Evolutionary conservation across 495 filamentous ascomycete species (phyloP).

Genomic region (Friedmanniomyces simplex): DNA sequence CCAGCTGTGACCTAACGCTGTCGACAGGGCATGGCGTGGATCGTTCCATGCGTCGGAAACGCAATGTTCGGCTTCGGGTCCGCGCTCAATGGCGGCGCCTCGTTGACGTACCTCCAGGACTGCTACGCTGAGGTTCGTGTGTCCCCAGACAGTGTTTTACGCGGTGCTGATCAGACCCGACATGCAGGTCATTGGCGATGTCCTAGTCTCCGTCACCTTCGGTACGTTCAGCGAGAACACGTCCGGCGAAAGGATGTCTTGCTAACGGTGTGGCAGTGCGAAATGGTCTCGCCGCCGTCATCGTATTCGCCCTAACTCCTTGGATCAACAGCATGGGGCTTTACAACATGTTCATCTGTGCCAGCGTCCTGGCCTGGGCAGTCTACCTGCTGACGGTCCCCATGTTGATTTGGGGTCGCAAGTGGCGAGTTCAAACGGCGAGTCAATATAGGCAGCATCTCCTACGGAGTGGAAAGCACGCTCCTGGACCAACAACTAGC

Average conservation of each 20-base stretch:
- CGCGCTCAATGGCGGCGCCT: not conserved
- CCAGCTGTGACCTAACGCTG: too few relatives aligned
- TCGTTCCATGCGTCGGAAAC: slow-evolving; percentile 6
- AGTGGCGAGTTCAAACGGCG: not conserved
- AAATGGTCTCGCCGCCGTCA: slow-evolving; percentile 4
- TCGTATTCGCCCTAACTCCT: slow-evolving; percentile 2
- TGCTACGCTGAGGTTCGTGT: slow-evolving; percentile 1
- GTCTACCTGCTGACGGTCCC: slow-evolving; percentile 1
- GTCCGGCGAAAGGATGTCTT: not conserved
- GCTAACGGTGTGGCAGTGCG: not conserved
- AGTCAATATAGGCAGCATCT: not conserved
- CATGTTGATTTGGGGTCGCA: slow-evolving; percentile 5
- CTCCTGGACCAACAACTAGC: not conserved
- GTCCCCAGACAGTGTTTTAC: not conserved
- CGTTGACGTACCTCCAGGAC: slow-evolving; percentile 11
- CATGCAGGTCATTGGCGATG: slow-evolving; percentile 6
- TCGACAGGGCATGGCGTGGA: slow-evolving; percentile 12
- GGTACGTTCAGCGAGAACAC: not conserved
- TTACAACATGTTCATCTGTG: slow-evolving; percentile 12
- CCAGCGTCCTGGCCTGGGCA: not conserved
- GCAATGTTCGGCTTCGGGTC: slow-evolving; percentile 2
- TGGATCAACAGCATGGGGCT: slow-evolving; percentile 11
- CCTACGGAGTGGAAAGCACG: not conserved
- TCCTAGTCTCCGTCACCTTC: slow-evolving; percentile 6
- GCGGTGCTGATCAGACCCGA: not conserved